Evolutionary conservation across 352 stramenopile genomes (phyloP), one percentile per base, ranked within the genome.

Genomic region (Pythium dissimile): DNA sequence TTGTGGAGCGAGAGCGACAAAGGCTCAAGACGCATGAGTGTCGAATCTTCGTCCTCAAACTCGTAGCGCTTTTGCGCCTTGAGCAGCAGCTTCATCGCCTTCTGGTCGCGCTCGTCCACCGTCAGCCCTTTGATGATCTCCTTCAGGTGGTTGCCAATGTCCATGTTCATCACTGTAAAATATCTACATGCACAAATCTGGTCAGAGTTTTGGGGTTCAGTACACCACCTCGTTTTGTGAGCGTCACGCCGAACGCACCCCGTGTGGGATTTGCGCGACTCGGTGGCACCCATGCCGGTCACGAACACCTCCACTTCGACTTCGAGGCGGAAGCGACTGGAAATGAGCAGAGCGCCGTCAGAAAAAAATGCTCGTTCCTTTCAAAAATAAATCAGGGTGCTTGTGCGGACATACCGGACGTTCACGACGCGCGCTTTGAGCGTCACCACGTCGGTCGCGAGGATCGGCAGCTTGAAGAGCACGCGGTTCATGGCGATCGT

Each of bases 401-500:
- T 3, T 20, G 42, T n/a, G 12, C 37, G 10, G 26, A 65, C 78
- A 43, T 50, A 90, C 80, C 76, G 72, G 38, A 88, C 77, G 50
- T 72, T 84, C 34, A 79, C 73, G 28, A 90, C 72, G 35, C 75
- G 78, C 2, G 80, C 78, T 23, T 76, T 76, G 44, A 86, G 68
- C 20, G 69, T 88, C 27, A 90, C 69, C 32, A 90, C 59, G 46
- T 90, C 77, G 3, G 70, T 62, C 26, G 68, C 51, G 5, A 61
- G 71, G 35, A 90, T 88, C 26, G 78, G 80, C 32, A 88, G 66
- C 57, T 85, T 87, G 51, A 90, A 90, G 18, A 79, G 55, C 59
- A 88, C 65, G 57, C 80, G 80, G 59, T 90, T 87, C 78, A 90
- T 88, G 15, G 77, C 66, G 58, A 88, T 80, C 4, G 80, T 90